phyloP scores from a whole-genome alignment of 306 rosid species.

The Lablab purpureus region DNA sequence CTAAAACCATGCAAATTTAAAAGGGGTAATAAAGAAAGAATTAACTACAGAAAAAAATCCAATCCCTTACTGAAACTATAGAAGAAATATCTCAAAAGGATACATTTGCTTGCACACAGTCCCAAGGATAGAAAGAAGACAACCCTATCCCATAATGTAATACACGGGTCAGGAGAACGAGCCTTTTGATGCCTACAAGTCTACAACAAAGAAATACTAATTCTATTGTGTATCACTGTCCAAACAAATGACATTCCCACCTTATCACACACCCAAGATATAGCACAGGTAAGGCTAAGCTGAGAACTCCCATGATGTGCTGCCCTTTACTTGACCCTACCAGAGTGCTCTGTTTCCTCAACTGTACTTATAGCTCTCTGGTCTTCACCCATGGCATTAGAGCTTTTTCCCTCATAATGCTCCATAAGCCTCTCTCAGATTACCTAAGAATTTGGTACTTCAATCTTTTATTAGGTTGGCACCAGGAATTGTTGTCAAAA shows the following conservation, averaged over 20 bases:
- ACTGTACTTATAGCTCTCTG: no score
- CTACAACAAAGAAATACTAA: not conserved
- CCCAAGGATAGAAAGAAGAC: not conserved
- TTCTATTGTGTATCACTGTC: not conserved
- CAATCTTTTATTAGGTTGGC: no score
- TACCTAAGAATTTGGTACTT: no score
- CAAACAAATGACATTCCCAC: not conserved
- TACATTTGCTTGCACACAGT: not conserved
- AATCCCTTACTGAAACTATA: constrained; percentile 33
- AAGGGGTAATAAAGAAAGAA: not conserved
- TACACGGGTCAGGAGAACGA: not conserved
- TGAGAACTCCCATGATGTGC: no score
- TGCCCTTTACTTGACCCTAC: no score
- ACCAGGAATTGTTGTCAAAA: no score
- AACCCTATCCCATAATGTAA: constrained; percentile 1
- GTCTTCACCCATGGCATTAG: no score
- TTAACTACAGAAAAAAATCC: constrained; percentile 26
- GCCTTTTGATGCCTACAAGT: constrained; percentile 1
- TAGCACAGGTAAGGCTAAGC: no score
- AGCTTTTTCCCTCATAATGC: no score
- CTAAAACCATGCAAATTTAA: not conserved
- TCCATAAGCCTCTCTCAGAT: no score
- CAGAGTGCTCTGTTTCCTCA: no score
- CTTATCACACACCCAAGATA: no score
- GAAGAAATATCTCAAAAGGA: constrained; percentile 16